Percentiles rank a stretch among this genome's conserved stretches.
Conservation (phyloP, 257 asterid genomes). For the Gynochthodes officinalis region DNA sequence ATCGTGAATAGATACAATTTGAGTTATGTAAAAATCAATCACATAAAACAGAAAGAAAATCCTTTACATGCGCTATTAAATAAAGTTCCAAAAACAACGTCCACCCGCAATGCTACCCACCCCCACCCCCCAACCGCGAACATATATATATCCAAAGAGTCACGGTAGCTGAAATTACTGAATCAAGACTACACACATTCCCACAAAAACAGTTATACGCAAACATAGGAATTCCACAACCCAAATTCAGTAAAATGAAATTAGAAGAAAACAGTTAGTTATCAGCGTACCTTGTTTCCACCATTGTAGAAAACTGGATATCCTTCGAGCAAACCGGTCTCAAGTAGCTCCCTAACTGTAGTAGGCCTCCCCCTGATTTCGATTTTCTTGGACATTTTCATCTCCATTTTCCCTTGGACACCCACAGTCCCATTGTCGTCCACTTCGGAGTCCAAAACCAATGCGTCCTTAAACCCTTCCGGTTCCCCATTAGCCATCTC, state of each 20-base stretch:
- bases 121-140: background rate
- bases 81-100: background rate
- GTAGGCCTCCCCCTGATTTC: constrained; percentile 58
- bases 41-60: too few species aligned
- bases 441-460: constrained; percentile 44
- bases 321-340: constrained; percentile 91
- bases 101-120: too few species aligned
- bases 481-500: constrained; percentile 33
- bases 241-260: background rate
- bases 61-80: background rate
- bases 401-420: constrained; percentile 51
- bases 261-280: background rate
- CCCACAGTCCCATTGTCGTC: constrained; percentile 27
- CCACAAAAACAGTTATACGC: background rate
- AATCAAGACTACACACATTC: background rate
- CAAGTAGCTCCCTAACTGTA: constrained; percentile 87
- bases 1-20: too few species aligned
- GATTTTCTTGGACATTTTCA: constrained; percentile 67
- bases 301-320: constrained; percentile 97
- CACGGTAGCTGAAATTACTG: background rate
- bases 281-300: constrained; percentile 69
- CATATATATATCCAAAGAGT: background rate
- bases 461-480: constrained; percentile 44
- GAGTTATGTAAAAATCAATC: too few species aligned
- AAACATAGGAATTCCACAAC: background rate